A percentile compares a stretch with the other conserved stretches of the same genome.
These are phyloP conservation scores for Blastocystis sp. DNA, from an alignment of 352 stramenopile species.

Conservation along the genomic window DNA sequence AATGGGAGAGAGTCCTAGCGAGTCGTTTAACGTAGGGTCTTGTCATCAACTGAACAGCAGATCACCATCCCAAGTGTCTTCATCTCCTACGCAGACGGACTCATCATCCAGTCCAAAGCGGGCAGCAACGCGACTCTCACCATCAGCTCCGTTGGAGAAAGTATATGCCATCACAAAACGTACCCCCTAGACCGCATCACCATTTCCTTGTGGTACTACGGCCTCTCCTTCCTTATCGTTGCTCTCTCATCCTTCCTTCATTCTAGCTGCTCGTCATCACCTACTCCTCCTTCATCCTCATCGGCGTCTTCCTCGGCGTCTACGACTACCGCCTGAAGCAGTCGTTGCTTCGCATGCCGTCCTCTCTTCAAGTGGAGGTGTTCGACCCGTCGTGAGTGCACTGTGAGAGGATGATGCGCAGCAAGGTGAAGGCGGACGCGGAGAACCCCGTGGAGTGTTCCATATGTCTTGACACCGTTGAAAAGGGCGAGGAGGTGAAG, in stretches of 20 bases:
- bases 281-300: not conserved
- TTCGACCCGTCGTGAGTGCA: not conserved
- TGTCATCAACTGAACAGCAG: not conserved
- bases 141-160: slow-evolving; percentile 29
- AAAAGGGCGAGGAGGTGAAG: slow-evolving; percentile 38
- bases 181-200: too few species aligned
- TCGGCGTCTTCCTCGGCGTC: not conserved
- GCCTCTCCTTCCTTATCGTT: not conserved
- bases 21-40: not conserved
- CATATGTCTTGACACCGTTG: slow-evolving; percentile 35
- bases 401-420: not conserved
- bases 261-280: slow-evolving; percentile 18
- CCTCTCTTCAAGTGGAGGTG: not conserved
- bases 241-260: not conserved
- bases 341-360: not conserved
- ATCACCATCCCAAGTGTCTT: slow-evolving; percentile 61
- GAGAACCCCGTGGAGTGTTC: slow-evolving; percentile 46
- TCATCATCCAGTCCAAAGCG: not conserved
- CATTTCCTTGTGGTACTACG: not conserved
- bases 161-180: not conserved
- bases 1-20: slow-evolving; percentile 11
- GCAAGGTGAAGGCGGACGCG: not conserved
- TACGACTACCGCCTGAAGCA: not conserved
- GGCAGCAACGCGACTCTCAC: not conserved
- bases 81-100: not conserved